phyloP scores from a whole-genome alignment of 1,139 yeast species.

The Magnusiomyces suaveolens region DNA sequence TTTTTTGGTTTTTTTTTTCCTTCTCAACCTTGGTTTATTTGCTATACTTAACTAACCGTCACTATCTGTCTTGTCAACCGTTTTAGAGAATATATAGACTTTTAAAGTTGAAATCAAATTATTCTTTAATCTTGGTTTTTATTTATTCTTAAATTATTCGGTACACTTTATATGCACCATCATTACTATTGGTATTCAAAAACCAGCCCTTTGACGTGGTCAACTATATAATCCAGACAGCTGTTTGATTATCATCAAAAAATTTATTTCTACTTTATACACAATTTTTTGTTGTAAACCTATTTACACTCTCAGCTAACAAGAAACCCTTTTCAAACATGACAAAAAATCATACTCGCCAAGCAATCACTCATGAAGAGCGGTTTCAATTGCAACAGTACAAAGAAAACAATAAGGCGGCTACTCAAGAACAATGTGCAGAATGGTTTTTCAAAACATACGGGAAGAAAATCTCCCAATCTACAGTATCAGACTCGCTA shows the following conservation, averaged over 20 bases:
- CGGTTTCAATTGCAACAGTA: constrained; percentile 1
- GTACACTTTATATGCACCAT: not conserved
- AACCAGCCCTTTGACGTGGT: not conserved
- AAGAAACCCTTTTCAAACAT: not conserved
- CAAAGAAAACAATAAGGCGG: not conserved
- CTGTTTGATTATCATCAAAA: too few relatives aligned
- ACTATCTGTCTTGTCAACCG: too few relatives aligned
- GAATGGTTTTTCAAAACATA: constrained; percentile 1
- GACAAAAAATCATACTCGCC: not conserved
- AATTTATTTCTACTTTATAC: too few relatives aligned
- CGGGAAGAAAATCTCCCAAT: constrained; percentile 2
- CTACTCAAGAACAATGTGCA: constrained; percentile 1
- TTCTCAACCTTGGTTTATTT: not conserved
- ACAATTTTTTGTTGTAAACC: too few relatives aligned
- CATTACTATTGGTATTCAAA: too few relatives aligned
- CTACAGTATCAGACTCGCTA: not conserved
- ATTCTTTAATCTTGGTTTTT: not conserved
- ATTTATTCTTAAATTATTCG: not conserved
- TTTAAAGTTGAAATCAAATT: not conserved
- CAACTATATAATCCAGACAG: not conserved
- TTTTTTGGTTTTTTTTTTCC: not conserved
- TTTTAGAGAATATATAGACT: too few relatives aligned
- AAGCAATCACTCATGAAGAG: constrained; percentile 3
- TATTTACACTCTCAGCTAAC: not conserved
- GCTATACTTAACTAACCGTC: too few relatives aligned